Conservation (phyloP, 2,329 filamentous ascomycete genomes). For the Penicillium sp. region DNA sequence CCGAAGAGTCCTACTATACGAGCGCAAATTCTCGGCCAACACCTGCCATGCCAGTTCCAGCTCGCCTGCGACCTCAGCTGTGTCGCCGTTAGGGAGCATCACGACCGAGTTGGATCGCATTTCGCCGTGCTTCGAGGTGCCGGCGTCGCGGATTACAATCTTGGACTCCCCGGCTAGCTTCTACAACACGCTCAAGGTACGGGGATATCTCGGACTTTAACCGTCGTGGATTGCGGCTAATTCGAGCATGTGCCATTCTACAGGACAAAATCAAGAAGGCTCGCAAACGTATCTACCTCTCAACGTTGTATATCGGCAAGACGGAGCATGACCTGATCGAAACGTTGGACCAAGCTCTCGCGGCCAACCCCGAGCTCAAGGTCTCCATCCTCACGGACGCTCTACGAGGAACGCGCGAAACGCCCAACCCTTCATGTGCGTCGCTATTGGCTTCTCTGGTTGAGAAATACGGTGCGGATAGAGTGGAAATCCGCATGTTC, state of each 20-base stretch:
- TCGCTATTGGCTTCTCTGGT: constrained; percentile 80
- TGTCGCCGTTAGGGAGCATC: constrained; percentile 49
- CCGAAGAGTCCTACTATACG: too few species aligned
- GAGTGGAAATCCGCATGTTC: constrained; percentile 93
- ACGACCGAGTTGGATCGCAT: constrained; percentile 74
- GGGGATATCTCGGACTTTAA: too few species aligned
- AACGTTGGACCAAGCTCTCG: constrained; percentile 65
- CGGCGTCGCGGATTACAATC: constrained; percentile 70
- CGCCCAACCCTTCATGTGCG: constrained; percentile 74
- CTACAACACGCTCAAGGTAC: constrained; percentile 85
- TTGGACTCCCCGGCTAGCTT: constrained; percentile 74
- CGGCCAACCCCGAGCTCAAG: constrained; percentile 63
- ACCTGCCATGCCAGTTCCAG: too few species aligned
- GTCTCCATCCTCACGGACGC: constrained; percentile 88
- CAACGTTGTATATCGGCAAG: constrained; percentile 94
- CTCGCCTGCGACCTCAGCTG: too few species aligned
- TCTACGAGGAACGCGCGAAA: constrained; percentile 81
- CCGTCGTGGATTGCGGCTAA: not conserved
- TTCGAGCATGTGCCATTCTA: constrained; percentile 9
- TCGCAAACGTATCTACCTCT: constrained; percentile 72
- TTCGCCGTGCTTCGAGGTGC: constrained; percentile 79
- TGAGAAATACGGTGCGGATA: constrained; percentile 67
- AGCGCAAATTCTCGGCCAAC: constrained; percentile 33
- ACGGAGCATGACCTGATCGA: constrained; percentile 80
- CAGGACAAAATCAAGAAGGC: constrained; percentile 74